A percentile compares a stretch with the other conserved stretches of the same genome.
Conservation (phyloP, 768 basidiomycete species). For the Pleurotus citrinopileatus region DNA sequence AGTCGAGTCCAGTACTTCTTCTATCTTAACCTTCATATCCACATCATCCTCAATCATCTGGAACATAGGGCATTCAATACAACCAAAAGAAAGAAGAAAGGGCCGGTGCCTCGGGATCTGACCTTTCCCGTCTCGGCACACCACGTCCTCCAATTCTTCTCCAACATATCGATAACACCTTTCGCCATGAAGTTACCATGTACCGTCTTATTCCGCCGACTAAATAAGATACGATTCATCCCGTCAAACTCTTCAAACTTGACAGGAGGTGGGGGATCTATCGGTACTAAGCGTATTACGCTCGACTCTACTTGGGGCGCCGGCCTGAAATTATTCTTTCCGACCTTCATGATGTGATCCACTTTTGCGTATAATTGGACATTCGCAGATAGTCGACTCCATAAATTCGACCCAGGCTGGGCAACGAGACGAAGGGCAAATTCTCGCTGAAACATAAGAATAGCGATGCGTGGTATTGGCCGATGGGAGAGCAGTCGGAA, state of each 20-base stretch:
- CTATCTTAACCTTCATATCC: constrained; percentile 67
- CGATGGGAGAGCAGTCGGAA: constrained; percentile 97
- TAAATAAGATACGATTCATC: constrained; percentile 86
- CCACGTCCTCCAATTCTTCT: constrained; percentile 93
- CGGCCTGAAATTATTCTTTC: constrained; percentile 95
- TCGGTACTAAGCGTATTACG: constrained; percentile 87
- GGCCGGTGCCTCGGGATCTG: constrained; percentile 2
- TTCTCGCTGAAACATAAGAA: constrained; percentile 99
- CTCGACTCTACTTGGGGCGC: constrained; percentile 92
- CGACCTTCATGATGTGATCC: constrained; percentile 93
- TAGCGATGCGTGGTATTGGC: constrained; percentile 88
- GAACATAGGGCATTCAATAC: too few relatives aligned
- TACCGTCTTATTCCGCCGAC: constrained; percentile 84
- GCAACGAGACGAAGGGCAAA: constrained; percentile 93
- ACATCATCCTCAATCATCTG: constrained; percentile 71
- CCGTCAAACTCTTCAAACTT: constrained; percentile 98
- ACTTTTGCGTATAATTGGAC: constrained; percentile 98
- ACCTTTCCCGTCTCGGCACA: constrained; percentile 76
- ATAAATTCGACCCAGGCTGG: constrained; percentile 75
- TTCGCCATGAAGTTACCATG: constrained; percentile 91
- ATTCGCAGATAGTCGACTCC: constrained; percentile 95
- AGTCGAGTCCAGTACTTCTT: constrained; percentile 68
- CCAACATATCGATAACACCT: constrained; percentile 92
- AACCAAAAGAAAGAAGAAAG: not conserved
- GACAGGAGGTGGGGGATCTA: constrained; percentile 94